Percentiles rank a stretch among this genome's conserved stretches.
phyloP scores from a whole-genome alignment of 2,329 filamentous ascomycete genomes.

The Fonsecaea monophora region DNA sequence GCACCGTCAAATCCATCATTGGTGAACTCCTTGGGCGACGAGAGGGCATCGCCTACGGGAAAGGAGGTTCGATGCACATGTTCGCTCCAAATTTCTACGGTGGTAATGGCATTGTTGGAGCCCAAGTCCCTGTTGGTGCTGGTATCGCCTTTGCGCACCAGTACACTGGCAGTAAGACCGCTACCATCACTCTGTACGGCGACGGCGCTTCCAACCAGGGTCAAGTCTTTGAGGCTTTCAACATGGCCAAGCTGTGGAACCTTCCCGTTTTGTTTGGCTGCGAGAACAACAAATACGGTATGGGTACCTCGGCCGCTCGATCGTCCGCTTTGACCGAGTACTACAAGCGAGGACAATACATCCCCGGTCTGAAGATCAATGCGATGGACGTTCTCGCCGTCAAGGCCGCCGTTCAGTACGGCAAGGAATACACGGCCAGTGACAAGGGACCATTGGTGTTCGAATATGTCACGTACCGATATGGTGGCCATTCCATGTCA shows the following conservation, averaged over 20 bases:
- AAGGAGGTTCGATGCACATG: slow-evolving; percentile 99
- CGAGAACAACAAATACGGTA: slow-evolving; percentile 99
- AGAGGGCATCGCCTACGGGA: slow-evolving; percentile 97
- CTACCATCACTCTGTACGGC: slow-evolving; percentile 89
- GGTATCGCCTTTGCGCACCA: slow-evolving; percentile 97
- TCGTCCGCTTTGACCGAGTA: slow-evolving; percentile 97
- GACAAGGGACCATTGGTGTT: slow-evolving; percentile 94
- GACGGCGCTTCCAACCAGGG: slow-evolving; percentile 99
- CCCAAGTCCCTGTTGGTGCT: slow-evolving; percentile 95
- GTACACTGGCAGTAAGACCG: slow-evolving; percentile 86
- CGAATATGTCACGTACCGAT: slow-evolving; percentile 99
- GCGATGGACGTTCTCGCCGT: slow-evolving; percentile 99
- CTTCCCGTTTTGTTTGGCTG: slow-evolving; percentile 94
- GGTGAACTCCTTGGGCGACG: slow-evolving; percentile 93
- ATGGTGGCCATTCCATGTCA: slow-evolving; percentile 99
- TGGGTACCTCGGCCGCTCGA: slow-evolving; percentile 95
- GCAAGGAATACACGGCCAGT: slow-evolving; percentile 80
- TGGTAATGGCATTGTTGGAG: slow-evolving; percentile 98
- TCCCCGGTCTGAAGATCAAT: slow-evolving; percentile 98
- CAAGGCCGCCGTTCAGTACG: slow-evolving; percentile 93
- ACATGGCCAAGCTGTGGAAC: slow-evolving; percentile 99
- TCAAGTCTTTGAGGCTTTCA: slow-evolving; percentile 99
- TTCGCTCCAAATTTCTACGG: slow-evolving; percentile 98
- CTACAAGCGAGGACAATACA: slow-evolving; percentile 99
- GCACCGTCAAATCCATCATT: slow-evolving; percentile 87